Base-by-base conservation (phyloP, 2,329 filamentous ascomycete genomes). In the Talaromyces albobiverticillius region DNA sequence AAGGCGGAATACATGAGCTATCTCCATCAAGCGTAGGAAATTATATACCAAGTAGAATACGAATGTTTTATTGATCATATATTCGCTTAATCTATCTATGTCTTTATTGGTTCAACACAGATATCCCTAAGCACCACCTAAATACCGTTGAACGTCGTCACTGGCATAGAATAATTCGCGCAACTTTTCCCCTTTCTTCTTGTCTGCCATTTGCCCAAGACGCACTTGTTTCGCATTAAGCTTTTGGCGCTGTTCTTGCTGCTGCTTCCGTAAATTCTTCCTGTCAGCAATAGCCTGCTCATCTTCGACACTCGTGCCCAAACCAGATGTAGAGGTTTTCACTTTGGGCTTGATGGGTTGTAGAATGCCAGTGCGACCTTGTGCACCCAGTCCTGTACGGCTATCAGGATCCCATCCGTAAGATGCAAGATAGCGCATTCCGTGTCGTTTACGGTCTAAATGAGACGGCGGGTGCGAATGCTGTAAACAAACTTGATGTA, bases 131-230 rank as follows among this genome's bases (percentile, higher is more conserved):
- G 26, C 59, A 14, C 60, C 62, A 16, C 85, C 82, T 16, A 95
- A 71, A 67, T 95, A 94, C 64, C 79, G 83, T 63, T 91, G 83
- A 52, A 95, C 75, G 60, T 93, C 87, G n/a, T 88, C 81, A 60
- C 82, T 85, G 18, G 82, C 80, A 70, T 89, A 93, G 58, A 96
- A 87, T 72, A 89, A 79, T 61, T 83, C 78, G 59, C 85, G 80
- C 56, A 96, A 68, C 63, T 74, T 83, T 56, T 88, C 82, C 16
- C 80, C 78, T 57, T 78, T 85, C 67, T 74, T 83, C 71, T 78
- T 86, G 54, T 86, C 84, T 58, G 85, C 82, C 41, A 76, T 72
- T 2, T 83, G 83, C 65, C 80, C 71, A 67, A 82, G 84, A 62
- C 83, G 80, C 36, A 86, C 77, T 69, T 88, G 82, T 62, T 86